Percentiles rank a stretch among this genome's conserved stretches.
Evolutionary conservation across 2,329 filamentous ascomycete genomes (phyloP).

Genomic region (Periconia digitata): DNA sequence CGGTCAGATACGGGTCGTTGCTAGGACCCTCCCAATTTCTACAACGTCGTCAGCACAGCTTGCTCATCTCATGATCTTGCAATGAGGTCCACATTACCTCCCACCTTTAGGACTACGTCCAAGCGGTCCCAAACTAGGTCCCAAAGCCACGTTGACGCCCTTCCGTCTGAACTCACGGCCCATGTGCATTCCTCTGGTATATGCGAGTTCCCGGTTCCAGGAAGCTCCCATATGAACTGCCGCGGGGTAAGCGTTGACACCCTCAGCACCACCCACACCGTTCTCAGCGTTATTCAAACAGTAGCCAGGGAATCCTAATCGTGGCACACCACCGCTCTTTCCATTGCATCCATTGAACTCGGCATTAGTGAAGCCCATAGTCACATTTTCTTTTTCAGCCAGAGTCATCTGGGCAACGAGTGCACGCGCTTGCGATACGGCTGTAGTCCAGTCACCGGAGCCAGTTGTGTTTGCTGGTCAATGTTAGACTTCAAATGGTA

Average conservation of each 20-base stretch:
- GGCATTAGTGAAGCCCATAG: constrained; percentile 20
- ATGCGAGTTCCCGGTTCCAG: constrained; percentile 69
- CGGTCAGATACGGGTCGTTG: constrained; percentile 55
- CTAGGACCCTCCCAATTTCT: neutral
- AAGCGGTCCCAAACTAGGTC: constrained; percentile 68
- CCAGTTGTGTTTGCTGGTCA: neutral
- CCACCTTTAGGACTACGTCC: constrained; percentile 69
- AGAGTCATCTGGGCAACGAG: constrained; percentile 40
- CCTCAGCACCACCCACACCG: constrained; percentile 14
- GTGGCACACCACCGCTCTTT: constrained; percentile 24
- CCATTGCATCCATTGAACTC: constrained; percentile 18
- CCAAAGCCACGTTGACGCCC: constrained; percentile 69
- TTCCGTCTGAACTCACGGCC: constrained; percentile 71
- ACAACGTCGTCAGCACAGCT: constrained; percentile 66
- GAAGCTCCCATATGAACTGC: constrained; percentile 59
- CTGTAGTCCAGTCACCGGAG: constrained; percentile 8
- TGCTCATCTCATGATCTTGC: constrained; percentile 72
- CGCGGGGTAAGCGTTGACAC: constrained; percentile 13
- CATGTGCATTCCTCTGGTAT: constrained; percentile 63
- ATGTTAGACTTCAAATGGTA: neutral
- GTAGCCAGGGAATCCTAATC: constrained; percentile 34
- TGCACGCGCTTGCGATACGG: constrained; percentile 29
- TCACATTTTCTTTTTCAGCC: constrained; percentile 43
- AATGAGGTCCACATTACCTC: constrained; percentile 59
- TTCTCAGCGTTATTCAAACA: constrained; percentile 34